These are phyloP conservation scores for Myxozyma neotropica DNA, from an alignment of 805 yeast species.

Conservation along the genomic window DNA sequence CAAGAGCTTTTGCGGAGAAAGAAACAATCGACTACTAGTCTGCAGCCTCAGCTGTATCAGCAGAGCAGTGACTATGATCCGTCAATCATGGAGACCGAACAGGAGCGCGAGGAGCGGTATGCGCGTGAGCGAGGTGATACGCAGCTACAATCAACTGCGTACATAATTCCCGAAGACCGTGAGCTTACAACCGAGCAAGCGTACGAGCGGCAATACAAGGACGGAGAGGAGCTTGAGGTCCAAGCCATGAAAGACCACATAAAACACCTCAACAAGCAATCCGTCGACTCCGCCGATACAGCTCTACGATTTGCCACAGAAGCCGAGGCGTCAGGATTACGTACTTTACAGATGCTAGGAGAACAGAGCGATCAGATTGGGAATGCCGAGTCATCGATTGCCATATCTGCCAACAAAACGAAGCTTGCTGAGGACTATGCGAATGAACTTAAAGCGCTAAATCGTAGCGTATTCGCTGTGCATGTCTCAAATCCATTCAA, in stretches of 20 bases:
- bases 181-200: constrained; percentile 2
- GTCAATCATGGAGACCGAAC: constrained; percentile 28
- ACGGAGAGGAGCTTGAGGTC: constrained; percentile 64
- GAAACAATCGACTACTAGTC: neutral
- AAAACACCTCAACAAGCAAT: constrained; percentile 80
- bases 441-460: constrained; percentile 72
- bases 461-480: constrained; percentile 79
- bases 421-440: constrained; percentile 81
- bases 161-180: constrained; percentile 3
- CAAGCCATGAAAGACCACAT: constrained; percentile 83
- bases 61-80: constrained; percentile 19
- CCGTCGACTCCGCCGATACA: constrained; percentile 81
- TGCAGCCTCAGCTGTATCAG: neutral
- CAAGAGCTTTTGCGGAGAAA: neutral
- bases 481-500: constrained; percentile 86
- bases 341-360: constrained; percentile 89
- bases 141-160: neutral
- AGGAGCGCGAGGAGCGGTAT: constrained; percentile 15
- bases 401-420: constrained; percentile 78
- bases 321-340: constrained; percentile 72
- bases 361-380: constrained; percentile 85
- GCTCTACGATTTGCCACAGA: constrained; percentile 71
- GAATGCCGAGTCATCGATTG: constrained; percentile 73
- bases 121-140: neutral
- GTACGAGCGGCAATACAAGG: constrained; percentile 6